Evolutionary conservation across 352 stramenopile genomes (phyloP).

Genomic region (Globisporangium abappressorium): DNA sequence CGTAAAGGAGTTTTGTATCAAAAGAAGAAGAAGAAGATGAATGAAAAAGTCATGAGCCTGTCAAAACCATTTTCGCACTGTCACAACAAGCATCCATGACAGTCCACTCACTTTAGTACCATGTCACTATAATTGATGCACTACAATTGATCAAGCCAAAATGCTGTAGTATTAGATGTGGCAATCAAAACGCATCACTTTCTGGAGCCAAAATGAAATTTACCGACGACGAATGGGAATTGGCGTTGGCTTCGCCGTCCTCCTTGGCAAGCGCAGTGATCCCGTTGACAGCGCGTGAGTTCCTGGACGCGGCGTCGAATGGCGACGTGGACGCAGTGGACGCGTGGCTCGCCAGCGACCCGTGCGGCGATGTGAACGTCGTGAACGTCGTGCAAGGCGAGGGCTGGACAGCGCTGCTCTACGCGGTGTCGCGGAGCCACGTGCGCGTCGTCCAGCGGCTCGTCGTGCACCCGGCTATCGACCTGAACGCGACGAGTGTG

Average conservation of each 20-base stretch:
- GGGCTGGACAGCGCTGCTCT: constrained; percentile 68
- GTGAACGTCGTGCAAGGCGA: constrained; percentile 61
- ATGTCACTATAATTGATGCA: not conserved
- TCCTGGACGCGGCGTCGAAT: constrained; percentile 46
- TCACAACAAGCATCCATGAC: not conserved
- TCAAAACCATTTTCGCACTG: not conserved
- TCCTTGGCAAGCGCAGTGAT: not conserved
- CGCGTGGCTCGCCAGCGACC: constrained; percentile 27
- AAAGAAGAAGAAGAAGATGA: not conserved
- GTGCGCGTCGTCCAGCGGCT: constrained; percentile 41
- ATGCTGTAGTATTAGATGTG: too few species aligned
- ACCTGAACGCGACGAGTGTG: constrained; percentile 63
- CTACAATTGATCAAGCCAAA: too few species aligned
- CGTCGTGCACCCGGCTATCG: constrained; percentile 26
- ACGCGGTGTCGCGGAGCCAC: constrained; percentile 53
- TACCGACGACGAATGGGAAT: not conserved
- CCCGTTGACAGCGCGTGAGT: constrained; percentile 21
- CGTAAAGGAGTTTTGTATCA: not conserved
- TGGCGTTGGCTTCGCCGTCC: not conserved
- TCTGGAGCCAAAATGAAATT: not conserved
- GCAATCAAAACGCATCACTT: not conserved
- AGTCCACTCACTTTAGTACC: not conserved
- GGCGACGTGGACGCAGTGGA: constrained; percentile 40
- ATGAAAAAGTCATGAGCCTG: not conserved
- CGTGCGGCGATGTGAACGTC: constrained; percentile 44